Conservation (phyloP, 176 grass and related monocot species). For the Aechmea fasciata region DNA sequence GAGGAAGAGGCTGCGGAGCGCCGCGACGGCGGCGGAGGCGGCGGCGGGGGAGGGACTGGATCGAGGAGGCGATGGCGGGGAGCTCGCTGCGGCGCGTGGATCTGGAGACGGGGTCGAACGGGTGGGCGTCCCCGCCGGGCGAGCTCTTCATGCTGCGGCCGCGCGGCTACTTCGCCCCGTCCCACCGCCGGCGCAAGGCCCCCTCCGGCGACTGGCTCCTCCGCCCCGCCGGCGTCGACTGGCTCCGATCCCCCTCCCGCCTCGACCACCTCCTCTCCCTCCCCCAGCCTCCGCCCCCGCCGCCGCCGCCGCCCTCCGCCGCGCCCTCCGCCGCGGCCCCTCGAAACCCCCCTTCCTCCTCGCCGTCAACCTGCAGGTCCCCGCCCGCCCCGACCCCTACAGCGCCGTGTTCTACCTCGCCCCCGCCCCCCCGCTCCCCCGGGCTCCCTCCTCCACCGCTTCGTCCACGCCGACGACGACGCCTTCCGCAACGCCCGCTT, state of each 20-base stretch:
- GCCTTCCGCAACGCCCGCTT: constrained; percentile 87
- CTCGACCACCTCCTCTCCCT: constrained; percentile 78
- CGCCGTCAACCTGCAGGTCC: constrained; percentile 88
- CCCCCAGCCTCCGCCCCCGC: constrained; percentile 23
- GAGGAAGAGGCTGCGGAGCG: background rate
- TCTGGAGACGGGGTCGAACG: constrained; percentile 63
- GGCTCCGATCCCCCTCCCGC: constrained; percentile 59
- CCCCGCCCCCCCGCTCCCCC: constrained; percentile 60
- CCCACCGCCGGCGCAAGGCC: constrained; percentile 31
- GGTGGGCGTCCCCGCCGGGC: constrained; percentile 88
- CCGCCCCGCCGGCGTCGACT: constrained; percentile 87
- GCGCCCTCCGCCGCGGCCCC: constrained; percentile 41
- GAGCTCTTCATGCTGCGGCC: constrained; percentile 73
- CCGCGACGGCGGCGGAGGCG: constrained; percentile 5
- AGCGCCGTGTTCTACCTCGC: constrained; percentile 94
- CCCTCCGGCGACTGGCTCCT: constrained; percentile 53
- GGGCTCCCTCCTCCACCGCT: constrained; percentile 67
- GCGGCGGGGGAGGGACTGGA: constrained; percentile 22
- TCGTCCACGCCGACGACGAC: constrained; percentile 85
- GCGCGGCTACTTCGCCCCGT: constrained; percentile 40
- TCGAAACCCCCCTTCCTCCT: constrained; percentile 59
- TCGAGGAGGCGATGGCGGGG: constrained; percentile 43
- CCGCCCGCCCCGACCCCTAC: constrained; percentile 69
- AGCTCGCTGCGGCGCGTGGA: constrained; percentile 58
- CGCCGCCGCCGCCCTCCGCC: constrained; percentile 48